phyloP scores from a whole-genome alignment of 495 filamentous ascomycete species.

The Cudoniella acicularis region DNA sequence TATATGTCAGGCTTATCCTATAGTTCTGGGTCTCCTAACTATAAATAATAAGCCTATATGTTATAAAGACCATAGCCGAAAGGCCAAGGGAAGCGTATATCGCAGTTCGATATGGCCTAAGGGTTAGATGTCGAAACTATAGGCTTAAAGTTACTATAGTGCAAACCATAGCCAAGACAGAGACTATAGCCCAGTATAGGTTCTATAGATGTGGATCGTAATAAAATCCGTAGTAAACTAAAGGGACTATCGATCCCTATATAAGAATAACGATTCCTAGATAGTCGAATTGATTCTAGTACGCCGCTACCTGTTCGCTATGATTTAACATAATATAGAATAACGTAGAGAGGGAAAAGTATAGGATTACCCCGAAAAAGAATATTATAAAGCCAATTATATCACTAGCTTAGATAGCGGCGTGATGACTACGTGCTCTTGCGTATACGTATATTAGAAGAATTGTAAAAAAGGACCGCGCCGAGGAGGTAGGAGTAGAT shows the following conservation, averaged over 20 bases:
- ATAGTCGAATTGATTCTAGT: conserved; percentile 46
- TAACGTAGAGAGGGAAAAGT: conserved; percentile 45
- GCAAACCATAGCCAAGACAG: conserved; percentile 55
- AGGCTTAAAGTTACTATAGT: conserved; percentile 66
- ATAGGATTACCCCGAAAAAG: conserved; percentile 45
- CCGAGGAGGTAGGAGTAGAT: conserved; percentile 39
- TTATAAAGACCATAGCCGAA: conserved; percentile 68
- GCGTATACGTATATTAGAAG: conserved; percentile 38
- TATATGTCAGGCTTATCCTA: conserved; percentile 76
- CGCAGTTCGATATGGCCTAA: conserved; percentile 76
- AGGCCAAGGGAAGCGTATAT: conserved; percentile 88
- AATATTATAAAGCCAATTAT: conserved; percentile 42
- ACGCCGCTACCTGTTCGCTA: conserved; percentile 31
- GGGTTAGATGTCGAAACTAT: conserved; percentile 70
- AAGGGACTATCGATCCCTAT: conserved; percentile 49
- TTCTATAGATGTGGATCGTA: conserved; percentile 31
- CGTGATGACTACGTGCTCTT: conserved; percentile 25
- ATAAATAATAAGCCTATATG: conserved; percentile 42
- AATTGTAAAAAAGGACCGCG: conserved; percentile 37
- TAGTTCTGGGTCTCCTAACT: conserved; percentile 60
- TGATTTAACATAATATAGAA: conserved; percentile 49
- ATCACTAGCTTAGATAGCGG: conserved; percentile 32
- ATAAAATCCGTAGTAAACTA: conserved; percentile 50
- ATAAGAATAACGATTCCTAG: conserved; percentile 51
- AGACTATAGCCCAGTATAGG: conserved; percentile 36